Base-by-base conservation (phyloP, 805 yeast species). In the Yamadazyma ubonensis region DNA sequence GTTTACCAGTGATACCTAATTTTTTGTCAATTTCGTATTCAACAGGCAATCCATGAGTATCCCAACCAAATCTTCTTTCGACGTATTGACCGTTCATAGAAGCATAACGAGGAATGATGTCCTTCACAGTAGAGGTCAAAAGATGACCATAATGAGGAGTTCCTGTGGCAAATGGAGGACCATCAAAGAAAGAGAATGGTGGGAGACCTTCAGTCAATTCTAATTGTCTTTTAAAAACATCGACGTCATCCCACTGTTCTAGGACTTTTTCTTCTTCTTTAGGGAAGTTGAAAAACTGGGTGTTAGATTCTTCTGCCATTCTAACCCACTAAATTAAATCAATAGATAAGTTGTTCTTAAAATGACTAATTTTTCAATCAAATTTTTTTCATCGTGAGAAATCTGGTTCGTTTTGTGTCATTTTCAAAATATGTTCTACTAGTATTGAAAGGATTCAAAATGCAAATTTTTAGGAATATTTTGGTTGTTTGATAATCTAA, bases 81-180 rank as follows among this genome's bases (percentile, higher is more conserved):
- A 93, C 99, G 54, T 84, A 87, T 65, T 79, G 83, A 15, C 99
- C 99, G 54, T 86, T 91, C 99, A 93, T 91, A 48, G 95, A 86
- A 44, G 98, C 98, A 59, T 88, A 93, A 60, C 99, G 79, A 41
- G 99, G 99, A 41, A 93, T 91, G 51, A 93, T 87, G 70, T 93
- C 99, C 66, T 91, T 93, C 57, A 90, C 87, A 42, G 99, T 93
- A 28, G 98, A 93, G 2, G 98, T 95, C 64, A 93, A 71, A 58
- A 93, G 84, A 60, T 93, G 99, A 48, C 99, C 99, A 63, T 93
- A 95, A 64, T 93, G 99, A 31, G 99, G 99, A 26, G 97, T 87
- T 58, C 99, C 99, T 2, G 99, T 93, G 42, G 99, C 99, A 66
- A 93, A 93, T 53, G 99, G 99, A 6, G 99, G 99, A 20, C 99